Evolutionary conservation across 2,329 filamentous ascomycete species (phyloP), one percentile per base, ranked within the genome.

Genomic region (Calonectria pauciramosa): DNA sequence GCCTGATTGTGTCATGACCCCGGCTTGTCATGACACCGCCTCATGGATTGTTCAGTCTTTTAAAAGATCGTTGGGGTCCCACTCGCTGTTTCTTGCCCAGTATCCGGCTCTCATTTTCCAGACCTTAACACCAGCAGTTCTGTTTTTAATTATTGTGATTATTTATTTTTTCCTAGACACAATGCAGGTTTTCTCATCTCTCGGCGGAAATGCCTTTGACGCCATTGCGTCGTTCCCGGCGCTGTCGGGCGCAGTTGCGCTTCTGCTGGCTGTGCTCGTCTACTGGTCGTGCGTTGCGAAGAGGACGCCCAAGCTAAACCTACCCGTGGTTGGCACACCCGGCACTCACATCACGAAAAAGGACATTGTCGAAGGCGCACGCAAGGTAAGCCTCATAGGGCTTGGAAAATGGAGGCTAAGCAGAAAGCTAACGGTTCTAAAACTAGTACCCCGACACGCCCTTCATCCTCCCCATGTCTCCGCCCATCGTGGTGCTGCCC

Each of bases 401-500:
- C 34, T 63, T 63, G 56, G 56, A 18, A 44, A 28, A 14, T 3
- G 28, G 28, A 51, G 2, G 14, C 14, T 1, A 32, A 32, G 3
- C 26, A 16, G 11, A 34, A 41, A 47, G 30, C 63, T 71, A 26
- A 59, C 47, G 11, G 13, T 16, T 26, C 30, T 32, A 30, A 26
- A 28, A 28, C 16, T 18, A 72, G 70, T 72, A 72, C 47, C 70
- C 70, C 8, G 70, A 68, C 51, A 13, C 64, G 3, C 70, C 64
- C 64, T 72, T 72, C n/a, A 72, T 72, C 47, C 65, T 69, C 26
- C 54, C 70, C 65, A 72, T 72, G 70, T 72, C 65, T 2, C 70
- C 70, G 20, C 64, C 64, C 47, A 72, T 72, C 36, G 70, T 72
- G 26, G 56, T 72, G 9, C 47, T 72, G n/a, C 70, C 70, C 36